Conservation (phyloP, 2,329 filamentous ascomycete genomes). For the Zymoseptoria pseudotritici region DNA sequence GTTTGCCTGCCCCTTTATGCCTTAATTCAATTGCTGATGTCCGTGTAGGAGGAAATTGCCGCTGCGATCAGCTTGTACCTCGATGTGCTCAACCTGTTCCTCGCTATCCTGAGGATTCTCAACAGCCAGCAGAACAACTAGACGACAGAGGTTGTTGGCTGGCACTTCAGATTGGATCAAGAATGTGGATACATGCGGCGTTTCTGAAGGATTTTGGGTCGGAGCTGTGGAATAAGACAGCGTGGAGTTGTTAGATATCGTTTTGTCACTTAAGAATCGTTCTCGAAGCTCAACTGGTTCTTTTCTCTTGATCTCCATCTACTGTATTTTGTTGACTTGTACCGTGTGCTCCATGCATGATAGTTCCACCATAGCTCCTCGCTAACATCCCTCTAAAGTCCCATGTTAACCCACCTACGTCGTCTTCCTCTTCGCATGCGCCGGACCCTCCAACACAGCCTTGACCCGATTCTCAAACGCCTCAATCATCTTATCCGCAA, state of each 20-base stretch:
- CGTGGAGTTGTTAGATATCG: background rate
- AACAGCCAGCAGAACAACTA: conserved; percentile 96
- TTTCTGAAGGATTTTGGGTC: background rate
- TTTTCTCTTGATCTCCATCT: background rate
- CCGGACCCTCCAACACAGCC: conserved; percentile 38
- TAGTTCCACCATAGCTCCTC: background rate
- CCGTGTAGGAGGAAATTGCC: conserved; percentile 23
- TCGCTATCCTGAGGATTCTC: conserved; percentile 88
- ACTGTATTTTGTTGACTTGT: background rate
- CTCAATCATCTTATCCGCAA: conserved; percentile 82
- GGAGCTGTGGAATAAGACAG: background rate
- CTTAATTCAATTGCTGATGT: background rate
- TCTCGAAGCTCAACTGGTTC: background rate
- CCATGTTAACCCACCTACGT: background rate
- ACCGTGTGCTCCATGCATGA: background rate
- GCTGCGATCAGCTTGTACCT: conserved; percentile 77
- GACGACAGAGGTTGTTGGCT: background rate
- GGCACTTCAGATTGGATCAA: background rate
- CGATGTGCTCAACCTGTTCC: conserved; percentile 65
- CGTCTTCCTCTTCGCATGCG: conserved; percentile 1
- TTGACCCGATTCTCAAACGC: conserved; percentile 81
- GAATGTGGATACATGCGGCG: background rate
- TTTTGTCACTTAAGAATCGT: background rate
- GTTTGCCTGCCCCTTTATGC: background rate
- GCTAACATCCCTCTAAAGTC: background rate